phyloP scores from a whole-genome alignment of 1,139 yeast genomes.

The Nadsonia starkeyi-henricii region DNA sequence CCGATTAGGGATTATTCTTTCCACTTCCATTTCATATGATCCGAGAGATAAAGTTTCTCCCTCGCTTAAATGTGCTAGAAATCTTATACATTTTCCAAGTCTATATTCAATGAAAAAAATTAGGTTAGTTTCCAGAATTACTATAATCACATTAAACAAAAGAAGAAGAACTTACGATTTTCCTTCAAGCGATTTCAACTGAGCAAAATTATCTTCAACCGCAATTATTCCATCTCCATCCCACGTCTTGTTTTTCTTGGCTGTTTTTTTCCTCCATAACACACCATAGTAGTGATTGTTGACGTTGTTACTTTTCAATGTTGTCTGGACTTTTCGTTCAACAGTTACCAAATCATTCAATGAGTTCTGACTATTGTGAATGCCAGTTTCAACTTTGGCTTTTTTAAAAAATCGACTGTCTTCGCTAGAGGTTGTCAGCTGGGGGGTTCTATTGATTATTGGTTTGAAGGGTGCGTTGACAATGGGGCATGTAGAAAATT shows the following conservation, averaged over 20 bases:
- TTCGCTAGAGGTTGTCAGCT: background rate
- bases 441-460: background rate
- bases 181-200: constrained; percentile 15
- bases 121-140: constrained; percentile 4
- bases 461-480: background rate
- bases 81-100: constrained; percentile 3
- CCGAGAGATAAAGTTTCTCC: constrained; percentile 6
- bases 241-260: constrained; percentile 84
- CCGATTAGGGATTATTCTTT: constrained; percentile 10
- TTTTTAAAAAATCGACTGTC: background rate
- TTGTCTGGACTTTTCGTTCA: too few relatives aligned
- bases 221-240: constrained; percentile 72
- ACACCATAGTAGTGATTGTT: constrained; percentile 18
- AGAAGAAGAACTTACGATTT: constrained; percentile 9
- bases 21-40: constrained; percentile 1
- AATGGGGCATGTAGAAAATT: background rate
- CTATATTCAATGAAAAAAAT: constrained; percentile 7
- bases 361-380: too few relatives aligned
- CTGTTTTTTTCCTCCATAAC: constrained; percentile 58
- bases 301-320: too few relatives aligned
- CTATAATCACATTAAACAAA: constrained; percentile 1
- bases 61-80: constrained; percentile 3
- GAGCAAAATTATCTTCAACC: constrained; percentile 13
- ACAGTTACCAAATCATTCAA: too few relatives aligned
- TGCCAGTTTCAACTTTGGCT: background rate